Evolutionary conservation across 2,329 filamentous ascomycete species (phyloP).

Genomic region (Penicillium oxalicum): DNA sequence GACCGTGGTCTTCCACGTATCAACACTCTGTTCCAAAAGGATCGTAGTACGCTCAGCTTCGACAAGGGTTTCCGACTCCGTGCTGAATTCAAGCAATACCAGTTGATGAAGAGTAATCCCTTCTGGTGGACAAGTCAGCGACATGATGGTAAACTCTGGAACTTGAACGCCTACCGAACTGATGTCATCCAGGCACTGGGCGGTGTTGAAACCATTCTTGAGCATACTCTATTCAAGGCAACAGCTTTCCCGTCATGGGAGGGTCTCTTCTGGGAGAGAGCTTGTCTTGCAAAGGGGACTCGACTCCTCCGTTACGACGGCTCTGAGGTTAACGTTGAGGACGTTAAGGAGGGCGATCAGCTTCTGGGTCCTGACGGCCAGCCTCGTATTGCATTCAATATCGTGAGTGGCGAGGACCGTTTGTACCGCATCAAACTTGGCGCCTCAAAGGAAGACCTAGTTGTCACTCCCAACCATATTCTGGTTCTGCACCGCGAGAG

Average conservation of each 20-base stretch:
- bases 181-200: constrained; percentile 95
- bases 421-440: constrained; percentile 48
- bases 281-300: constrained; percentile 35
- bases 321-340: constrained; percentile 43
- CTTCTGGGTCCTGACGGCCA: constrained; percentile 47
- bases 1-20: constrained; percentile 95
- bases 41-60: constrained; percentile 91
- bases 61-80: constrained; percentile 96
- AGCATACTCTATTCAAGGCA: constrained; percentile 94
- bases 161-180: constrained; percentile 88
- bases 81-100: constrained; percentile 96
- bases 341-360: constrained; percentile 46
- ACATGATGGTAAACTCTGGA: constrained; percentile 97
- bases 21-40: constrained; percentile 98
- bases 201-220: constrained; percentile 95
- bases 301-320: constrained; percentile 43
- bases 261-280: constrained; percentile 83
- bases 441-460: constrained; percentile 35
- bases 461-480: background rate
- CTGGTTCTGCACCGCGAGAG: background rate
- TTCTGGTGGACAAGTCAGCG: constrained; percentile 99
- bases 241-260: constrained; percentile 98
- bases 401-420: constrained; percentile 44
- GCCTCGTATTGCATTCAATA: constrained; percentile 46
- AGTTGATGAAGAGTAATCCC: constrained; percentile 97